Evolutionary conservation across 495 filamentous ascomycete species (phyloP).

Genomic region (Hypoxylon lenormandii): DNA sequence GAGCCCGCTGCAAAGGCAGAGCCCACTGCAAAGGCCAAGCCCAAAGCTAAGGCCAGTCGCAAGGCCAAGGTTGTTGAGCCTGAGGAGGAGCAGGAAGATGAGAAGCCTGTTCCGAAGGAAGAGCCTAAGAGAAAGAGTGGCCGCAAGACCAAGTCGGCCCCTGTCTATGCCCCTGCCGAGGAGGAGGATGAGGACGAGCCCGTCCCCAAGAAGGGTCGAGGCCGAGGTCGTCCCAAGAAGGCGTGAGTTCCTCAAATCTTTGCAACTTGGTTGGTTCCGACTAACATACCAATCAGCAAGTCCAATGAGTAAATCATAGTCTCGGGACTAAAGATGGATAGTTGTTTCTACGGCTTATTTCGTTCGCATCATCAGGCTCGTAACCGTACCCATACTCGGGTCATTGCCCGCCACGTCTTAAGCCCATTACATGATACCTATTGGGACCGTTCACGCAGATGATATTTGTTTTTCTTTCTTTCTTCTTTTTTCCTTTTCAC

Average conservation of each 20-base stretch:
- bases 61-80: slow-evolving; percentile 24
- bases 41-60: background rate
- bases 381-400: too few species aligned
- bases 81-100: slow-evolving; percentile 35
- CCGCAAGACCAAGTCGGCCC: slow-evolving; percentile 45
- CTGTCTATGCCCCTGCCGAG: slow-evolving; percentile 17
- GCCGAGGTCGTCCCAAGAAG: slow-evolving; percentile 39
- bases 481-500: slow-evolving; percentile 25
- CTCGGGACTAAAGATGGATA: background rate
- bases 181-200: slow-evolving; percentile 26
- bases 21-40: slow-evolving; percentile 20
- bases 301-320: background rate
- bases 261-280: background rate
- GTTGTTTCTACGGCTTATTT: background rate
- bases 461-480: slow-evolving; percentile 18
- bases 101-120: slow-evolving; percentile 26
- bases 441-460: slow-evolving; percentile 1
- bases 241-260: slow-evolving; percentile 11
- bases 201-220: slow-evolving; percentile 27
- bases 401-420: background rate
- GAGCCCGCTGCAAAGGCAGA: slow-evolving; percentile 7
- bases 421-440: background rate
- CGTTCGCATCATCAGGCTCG: background rate
- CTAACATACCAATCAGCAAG: background rate
- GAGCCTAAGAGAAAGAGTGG: slow-evolving; percentile 47